Evolutionary conservation across 805 yeast species (phyloP), one percentile per base, ranked within the genome.

Genomic region (Yamadazyma ubonensis): DNA sequence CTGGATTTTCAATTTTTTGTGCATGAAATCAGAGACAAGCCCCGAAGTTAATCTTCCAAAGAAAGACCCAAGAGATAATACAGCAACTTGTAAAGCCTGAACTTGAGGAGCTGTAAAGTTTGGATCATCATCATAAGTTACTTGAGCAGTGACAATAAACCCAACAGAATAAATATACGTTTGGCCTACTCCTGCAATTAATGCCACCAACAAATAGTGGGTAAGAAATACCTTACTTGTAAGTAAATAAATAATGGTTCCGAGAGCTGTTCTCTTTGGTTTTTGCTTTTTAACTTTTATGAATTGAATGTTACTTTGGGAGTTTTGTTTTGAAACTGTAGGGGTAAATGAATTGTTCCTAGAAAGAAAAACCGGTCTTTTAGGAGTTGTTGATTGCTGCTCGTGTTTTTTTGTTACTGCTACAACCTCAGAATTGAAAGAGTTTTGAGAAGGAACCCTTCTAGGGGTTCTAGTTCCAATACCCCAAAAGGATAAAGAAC

Each of bases 81-180:
- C 62, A 1, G 87, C 79, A 0, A 84, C 90, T 53, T 84, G 90
- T 5, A 82, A 39, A 1, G 90, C 87, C 53, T 84, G 91, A 11
- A 76, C 65, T 1, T 76, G 67, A 26, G 32, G 19, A 14, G 21
- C 43, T 27, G 12, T 32, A 8, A 19, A 34, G 14, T 18, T n/a
- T 4, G 20, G 19, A 18, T 28, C 19, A 15, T 17, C 55, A 46
- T 52, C 60, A 42, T 53, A 59, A 30, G 57, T 50, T 37, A 53
- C 56, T 42, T 68, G 74, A 2, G 75, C 72, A 3, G 61, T 56
- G 7, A 82, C 84, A n/a, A 85, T 71, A 51, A 79, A 84, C 0
- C 95, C 95, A 25, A 85, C 81, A 2, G 85, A 74, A 52, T 72
- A 85, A 19, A 85, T 83, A 53, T 83, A 85, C 58, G 78, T 75